phyloP scores from a whole-genome alignment of 2,329 filamentous ascomycete genomes.

The Beauveria bassiana region DNA sequence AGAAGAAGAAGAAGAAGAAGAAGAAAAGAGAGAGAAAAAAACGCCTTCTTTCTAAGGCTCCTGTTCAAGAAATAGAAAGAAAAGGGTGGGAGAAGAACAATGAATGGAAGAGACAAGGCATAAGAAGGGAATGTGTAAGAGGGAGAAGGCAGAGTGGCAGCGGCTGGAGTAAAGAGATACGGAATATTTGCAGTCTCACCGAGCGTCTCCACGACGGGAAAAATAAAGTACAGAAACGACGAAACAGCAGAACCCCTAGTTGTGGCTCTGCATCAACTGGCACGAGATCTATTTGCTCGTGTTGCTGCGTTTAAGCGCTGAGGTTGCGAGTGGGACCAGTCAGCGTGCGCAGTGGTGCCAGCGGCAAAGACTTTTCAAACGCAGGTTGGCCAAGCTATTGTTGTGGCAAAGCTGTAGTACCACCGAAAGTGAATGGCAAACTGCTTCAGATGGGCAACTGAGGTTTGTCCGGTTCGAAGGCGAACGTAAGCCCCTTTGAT shows the following conservation, averaged over 20 bases:
- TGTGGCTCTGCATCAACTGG: not conserved
- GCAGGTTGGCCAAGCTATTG: not conserved
- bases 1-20: not conserved
- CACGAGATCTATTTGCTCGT: slow-evolving; percentile 8
- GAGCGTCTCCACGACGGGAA: not conserved
- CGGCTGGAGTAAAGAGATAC: slow-evolving; percentile 16
- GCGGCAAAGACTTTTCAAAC: slow-evolving; percentile 7
- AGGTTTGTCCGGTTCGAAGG: not conserved
- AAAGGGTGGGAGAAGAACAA: not conserved
- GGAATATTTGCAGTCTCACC: not conserved
- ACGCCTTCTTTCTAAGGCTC: not conserved
- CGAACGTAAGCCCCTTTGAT: not conserved
- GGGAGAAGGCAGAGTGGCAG: slow-evolving; percentile 7
- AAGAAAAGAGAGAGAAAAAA: not conserved
- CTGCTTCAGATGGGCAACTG: not conserved
- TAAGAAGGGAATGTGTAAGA: slow-evolving; percentile 3
- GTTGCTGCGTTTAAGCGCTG: slow-evolving; percentile 11
- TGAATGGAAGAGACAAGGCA: not conserved
- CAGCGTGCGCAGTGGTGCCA: not conserved
- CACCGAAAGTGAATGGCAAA: not conserved
- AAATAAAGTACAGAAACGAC: not conserved
- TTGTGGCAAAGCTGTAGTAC: not conserved
- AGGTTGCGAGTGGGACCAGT: not conserved
- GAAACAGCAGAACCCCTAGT: not conserved
- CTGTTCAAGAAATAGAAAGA: not conserved